phyloP scores from a whole-genome alignment of 306 rosid species.

The Macrotyloma uniflorum region DNA sequence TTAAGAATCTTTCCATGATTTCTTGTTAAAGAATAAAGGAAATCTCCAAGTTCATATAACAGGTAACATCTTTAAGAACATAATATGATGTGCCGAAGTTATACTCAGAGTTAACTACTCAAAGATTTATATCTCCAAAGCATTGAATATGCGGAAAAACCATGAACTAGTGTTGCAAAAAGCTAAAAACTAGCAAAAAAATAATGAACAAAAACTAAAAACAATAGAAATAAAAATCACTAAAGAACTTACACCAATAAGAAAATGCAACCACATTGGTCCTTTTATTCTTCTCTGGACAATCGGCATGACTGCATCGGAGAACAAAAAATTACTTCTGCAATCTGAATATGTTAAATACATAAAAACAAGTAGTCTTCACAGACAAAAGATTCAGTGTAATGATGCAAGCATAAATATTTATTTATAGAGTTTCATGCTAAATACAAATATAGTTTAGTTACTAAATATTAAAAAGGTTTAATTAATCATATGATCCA shows the following conservation, averaged over 20 bases:
- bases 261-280: constrained; percentile 88
- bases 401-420: not conserved
- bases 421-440: not conserved
- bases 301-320: constrained; percentile 71
- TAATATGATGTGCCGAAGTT: not conserved
- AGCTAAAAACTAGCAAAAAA: not conserved
- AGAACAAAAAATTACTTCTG: not conserved
- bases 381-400: not conserved
- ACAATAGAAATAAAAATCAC: not conserved
- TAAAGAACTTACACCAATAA: constrained; percentile 66
- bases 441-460: not conserved
- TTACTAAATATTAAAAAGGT: not conserved
- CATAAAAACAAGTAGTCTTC: not conserved
- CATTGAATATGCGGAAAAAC: constrained; percentile 6
- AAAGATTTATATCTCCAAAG: not conserved
- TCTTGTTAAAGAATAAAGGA: not conserved
- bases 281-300: constrained; percentile 70
- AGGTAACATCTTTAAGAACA: not conserved
- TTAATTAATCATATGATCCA: no score
- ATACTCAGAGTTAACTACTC: constrained; percentile 8
- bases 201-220: not conserved
- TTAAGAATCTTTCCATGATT: not conserved
- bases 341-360: not conserved
- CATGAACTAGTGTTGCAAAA: not conserved
- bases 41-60: not conserved